Conservation (phyloP, 768 basidiomycete genomes). For the Russula sp. region DNA sequence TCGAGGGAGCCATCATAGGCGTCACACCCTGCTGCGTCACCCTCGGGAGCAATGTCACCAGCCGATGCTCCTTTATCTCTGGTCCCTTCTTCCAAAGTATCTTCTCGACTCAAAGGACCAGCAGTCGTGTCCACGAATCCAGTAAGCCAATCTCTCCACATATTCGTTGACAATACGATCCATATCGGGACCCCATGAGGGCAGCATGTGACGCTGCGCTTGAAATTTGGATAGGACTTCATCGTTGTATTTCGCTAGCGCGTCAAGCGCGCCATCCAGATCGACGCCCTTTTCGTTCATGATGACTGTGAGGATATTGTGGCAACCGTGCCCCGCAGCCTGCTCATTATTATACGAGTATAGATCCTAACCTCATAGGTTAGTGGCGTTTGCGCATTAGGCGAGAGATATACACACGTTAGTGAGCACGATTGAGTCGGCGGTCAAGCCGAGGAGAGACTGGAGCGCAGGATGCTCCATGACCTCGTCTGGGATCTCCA, state of each 20-base stretch:
- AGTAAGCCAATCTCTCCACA: conserved; percentile 60
- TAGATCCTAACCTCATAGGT: conserved; percentile 36
- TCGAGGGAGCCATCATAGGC: conserved; percentile 6
- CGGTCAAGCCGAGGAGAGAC: conserved; percentile 33
- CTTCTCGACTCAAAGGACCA: conserved; percentile 71
- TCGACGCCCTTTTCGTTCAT: conserved; percentile 40
- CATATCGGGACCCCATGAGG: conserved; percentile 37
- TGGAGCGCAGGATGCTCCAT: conserved; percentile 41
- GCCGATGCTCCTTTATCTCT: conserved; percentile 48
- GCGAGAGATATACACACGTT: conserved; percentile 36
- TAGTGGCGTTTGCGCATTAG: background rate
- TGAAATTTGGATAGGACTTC: conserved; percentile 38
- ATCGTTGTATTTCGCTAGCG: conserved; percentile 33
- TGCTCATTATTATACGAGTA: conserved; percentile 44
- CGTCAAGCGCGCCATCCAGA: conserved; percentile 42
- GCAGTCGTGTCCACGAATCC: conserved; percentile 69
- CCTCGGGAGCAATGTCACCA: conserved; percentile 9
- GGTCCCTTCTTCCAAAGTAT: conserved; percentile 62
- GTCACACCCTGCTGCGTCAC: conserved; percentile 10
- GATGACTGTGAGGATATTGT: conserved; percentile 45
- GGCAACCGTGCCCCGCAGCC: conserved; percentile 40
- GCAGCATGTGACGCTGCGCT: conserved; percentile 34
- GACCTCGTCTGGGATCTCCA: conserved; percentile 44
- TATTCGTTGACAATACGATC: no score
- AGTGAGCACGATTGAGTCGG: conserved; percentile 42